Conservation (phyloP, 345 rosid species). For the Bruguiera gymnorhiza region DNA sequence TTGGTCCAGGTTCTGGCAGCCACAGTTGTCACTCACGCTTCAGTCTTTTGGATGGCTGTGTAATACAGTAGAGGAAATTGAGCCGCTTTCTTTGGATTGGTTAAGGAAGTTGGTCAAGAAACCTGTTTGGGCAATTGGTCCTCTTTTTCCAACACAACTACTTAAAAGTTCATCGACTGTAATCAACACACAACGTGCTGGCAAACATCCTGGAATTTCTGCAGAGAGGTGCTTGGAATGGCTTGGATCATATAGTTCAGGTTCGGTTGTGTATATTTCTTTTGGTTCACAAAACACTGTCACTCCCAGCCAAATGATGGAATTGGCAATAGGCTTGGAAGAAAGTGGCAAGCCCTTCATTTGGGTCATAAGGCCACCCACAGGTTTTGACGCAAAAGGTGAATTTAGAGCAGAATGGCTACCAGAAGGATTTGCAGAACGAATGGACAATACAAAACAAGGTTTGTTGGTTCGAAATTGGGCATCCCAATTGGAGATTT, state of each 20-base stretch:
- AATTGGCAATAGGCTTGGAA: constrained; percentile 44
- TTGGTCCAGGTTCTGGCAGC: constrained; percentile 43
- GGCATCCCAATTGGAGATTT: constrained; percentile 55
- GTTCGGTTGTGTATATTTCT: constrained; percentile 42
- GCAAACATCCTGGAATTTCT: constrained; percentile 29
- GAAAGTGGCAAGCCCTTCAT: constrained; percentile 37
- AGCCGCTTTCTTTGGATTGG: constrained; percentile 28
- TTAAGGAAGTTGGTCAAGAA: constrained; percentile 27
- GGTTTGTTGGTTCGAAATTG: constrained; percentile 44
- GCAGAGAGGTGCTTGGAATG: constrained; percentile 36
- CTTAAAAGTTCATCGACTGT: constrained; percentile 8
- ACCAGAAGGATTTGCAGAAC: constrained; percentile 43
- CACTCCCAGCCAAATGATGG: constrained; percentile 42
- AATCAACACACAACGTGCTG: constrained; percentile 13
- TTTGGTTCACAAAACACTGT: constrained; percentile 56
- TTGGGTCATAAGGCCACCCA: constrained; percentile 52
- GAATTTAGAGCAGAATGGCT: constrained; percentile 46
- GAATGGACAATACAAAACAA: constrained; percentile 10
- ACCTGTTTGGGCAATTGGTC: constrained; percentile 46
- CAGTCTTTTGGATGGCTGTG: constrained; percentile 37
- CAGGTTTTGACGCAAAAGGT: constrained; percentile 35
- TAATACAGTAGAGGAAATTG: constrained; percentile 42
- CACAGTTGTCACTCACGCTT: constrained; percentile 27
- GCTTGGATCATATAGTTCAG: constrained; percentile 27
- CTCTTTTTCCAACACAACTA: constrained; percentile 36